A percentile compares a stretch with the other conserved stretches of the same genome.
These are phyloP conservation scores for Fraxinus albicans DNA, from an alignment of 305 asterid genomes.

Conservation along the genomic window DNA sequence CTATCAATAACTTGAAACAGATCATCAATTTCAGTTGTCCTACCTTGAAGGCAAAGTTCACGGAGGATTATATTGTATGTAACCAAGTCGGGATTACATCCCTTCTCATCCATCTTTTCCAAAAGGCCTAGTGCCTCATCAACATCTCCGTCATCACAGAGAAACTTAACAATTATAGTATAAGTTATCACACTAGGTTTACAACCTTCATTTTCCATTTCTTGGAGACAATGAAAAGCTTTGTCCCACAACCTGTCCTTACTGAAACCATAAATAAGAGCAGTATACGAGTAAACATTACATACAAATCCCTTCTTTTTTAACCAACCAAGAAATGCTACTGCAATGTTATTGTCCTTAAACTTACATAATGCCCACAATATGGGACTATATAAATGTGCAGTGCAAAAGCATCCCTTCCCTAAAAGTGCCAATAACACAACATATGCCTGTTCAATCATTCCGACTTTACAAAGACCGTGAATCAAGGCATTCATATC, in stretches of 20 bases:
- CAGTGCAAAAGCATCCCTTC: constrained; percentile 29
- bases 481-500: constrained; percentile 39
- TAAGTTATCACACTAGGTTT: constrained; percentile 47
- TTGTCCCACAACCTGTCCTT: constrained; percentile 44
- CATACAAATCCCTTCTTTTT: constrained; percentile 46
- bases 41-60: constrained; percentile 51
- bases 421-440: constrained; percentile 33
- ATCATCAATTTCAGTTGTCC: constrained; percentile 31
- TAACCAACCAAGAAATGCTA: constrained; percentile 55
- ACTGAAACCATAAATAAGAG: constrained; percentile 55
- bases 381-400: constrained; percentile 43
- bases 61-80: constrained; percentile 56
- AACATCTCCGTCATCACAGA: constrained; percentile 50
- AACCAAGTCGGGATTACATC: constrained; percentile 56
- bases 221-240: constrained; percentile 39
- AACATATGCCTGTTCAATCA: constrained; percentile 38
- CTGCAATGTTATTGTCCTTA: constrained; percentile 20
- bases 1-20: constrained; percentile 38
- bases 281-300: constrained; percentile 51
- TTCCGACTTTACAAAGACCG: constrained; percentile 43
- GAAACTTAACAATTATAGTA: constrained; percentile 50
- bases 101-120: constrained; percentile 46
- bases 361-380: constrained; percentile 59
- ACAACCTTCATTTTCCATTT: constrained; percentile 46
- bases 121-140: constrained; percentile 42